phyloP scores from a whole-genome alignment of 164 flowering plant species.

The Sedum album region DNA sequence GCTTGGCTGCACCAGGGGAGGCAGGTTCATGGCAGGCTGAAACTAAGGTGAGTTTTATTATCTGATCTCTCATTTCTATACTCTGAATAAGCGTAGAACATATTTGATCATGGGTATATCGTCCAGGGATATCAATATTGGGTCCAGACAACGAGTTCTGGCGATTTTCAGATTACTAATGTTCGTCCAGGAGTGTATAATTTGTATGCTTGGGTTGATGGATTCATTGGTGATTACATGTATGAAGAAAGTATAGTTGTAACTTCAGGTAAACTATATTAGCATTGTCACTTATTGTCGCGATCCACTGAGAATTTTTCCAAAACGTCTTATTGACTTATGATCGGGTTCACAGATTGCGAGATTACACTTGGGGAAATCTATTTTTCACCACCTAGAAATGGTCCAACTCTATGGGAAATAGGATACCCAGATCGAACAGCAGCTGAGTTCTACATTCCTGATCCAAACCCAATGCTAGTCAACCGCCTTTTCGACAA shows the following conservation, averaged over 20 bases:
- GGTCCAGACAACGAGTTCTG: slow-evolving; percentile 38
- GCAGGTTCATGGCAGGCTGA: slow-evolving; percentile 92
- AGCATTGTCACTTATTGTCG: not conserved
- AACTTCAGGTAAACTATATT: slow-evolving; percentile 19
- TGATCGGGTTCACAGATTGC: slow-evolving; percentile 19
- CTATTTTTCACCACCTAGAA: slow-evolving; percentile 31
- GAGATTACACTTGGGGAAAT: slow-evolving; percentile 33
- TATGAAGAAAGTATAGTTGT: slow-evolving; percentile 24
- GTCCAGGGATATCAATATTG: slow-evolving; percentile 53
- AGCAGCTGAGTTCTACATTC: slow-evolving; percentile 35
- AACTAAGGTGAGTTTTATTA: slow-evolving; percentile 41
- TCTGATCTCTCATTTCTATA: not conserved
- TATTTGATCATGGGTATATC: not conserved
- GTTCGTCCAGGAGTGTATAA: slow-evolving; percentile 41
- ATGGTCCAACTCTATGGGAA: slow-evolving; percentile 56
- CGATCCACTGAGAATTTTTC: not conserved
- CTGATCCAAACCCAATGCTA: slow-evolving; percentile 39
- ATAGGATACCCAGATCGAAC: slow-evolving; percentile 54
- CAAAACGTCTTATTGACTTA: not conserved
- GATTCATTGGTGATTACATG: slow-evolving; percentile 44
- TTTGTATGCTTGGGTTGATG: slow-evolving; percentile 53
- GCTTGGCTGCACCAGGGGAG: slow-evolving; percentile 72
- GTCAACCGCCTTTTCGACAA: slow-evolving; percentile 31
- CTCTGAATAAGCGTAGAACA: not conserved
- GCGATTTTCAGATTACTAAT: slow-evolving; percentile 37